These are phyloP conservation scores for Lentinula aciculospora DNA, from an alignment of 768 basidiomycete genomes.

Conservation along the genomic window DNA sequence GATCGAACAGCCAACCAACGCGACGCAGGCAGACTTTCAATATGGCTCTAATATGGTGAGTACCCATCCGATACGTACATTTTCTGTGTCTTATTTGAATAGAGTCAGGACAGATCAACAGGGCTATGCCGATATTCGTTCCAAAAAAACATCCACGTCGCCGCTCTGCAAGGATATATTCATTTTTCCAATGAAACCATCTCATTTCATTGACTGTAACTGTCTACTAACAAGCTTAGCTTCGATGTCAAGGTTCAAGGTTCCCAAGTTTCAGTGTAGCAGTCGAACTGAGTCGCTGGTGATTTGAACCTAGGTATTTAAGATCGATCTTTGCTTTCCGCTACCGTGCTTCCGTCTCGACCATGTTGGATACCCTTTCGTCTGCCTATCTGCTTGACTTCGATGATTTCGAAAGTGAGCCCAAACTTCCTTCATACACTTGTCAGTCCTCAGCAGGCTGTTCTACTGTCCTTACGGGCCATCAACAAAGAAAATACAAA, in stretches of 20 bases:
- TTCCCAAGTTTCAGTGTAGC: not conserved
- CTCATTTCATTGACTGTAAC: not conserved
- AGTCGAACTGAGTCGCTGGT: not conserved
- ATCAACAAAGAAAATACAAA: not conserved
- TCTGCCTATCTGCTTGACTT: not conserved
- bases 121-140: not conserved
- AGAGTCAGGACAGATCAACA: not conserved
- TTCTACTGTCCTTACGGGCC: not conserved
- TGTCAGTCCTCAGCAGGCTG: not conserved
- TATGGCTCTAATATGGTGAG: not conserved
- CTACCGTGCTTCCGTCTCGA: not conserved
- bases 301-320: not conserved
- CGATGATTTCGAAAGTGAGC: not conserved
- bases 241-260: not conserved
- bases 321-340: not conserved
- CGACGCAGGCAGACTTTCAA: not conserved
- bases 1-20: no score
- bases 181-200: not conserved
- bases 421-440: slow-evolving; percentile 1
- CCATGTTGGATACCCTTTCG: not conserved
- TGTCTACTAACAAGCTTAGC: not conserved
- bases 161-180: not conserved
- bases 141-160: not conserved
- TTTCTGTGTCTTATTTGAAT: no score
- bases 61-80: no score